phyloP scores from a whole-genome alignment of 2,329 filamentous ascomycete genomes.

The Aplosporella prunicola region DNA sequence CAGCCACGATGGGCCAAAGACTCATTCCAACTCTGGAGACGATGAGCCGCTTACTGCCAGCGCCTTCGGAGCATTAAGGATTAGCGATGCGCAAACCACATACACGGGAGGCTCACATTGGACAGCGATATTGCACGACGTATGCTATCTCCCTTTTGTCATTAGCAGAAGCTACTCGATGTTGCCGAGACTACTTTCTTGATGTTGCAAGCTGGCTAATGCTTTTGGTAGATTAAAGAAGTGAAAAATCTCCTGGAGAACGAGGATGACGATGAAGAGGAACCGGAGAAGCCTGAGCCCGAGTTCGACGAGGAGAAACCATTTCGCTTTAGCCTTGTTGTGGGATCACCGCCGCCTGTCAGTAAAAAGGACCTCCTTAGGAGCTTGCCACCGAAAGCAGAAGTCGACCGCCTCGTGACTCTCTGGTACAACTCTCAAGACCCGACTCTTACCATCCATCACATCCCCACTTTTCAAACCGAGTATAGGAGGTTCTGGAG shows the following conservation, averaged over 20 bases:
- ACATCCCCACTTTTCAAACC: constrained; percentile 12
- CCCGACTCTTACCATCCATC: constrained; percentile 18
- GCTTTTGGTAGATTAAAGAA: constrained; percentile 17
- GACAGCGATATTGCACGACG: constrained; percentile 27
- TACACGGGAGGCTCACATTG: constrained; percentile 23
- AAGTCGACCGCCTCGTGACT: constrained; percentile 21
- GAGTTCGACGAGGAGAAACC: constrained; percentile 3
- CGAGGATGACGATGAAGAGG: constrained; percentile 12
- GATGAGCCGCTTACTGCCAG: constrained; percentile 6
- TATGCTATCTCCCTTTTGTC: background rate
- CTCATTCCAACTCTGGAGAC: constrained; percentile 9
- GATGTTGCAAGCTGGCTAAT: background rate
- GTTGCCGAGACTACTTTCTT: too few relatives aligned
- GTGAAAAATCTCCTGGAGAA: constrained; percentile 19
- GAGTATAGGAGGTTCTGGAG: constrained; percentile 40
- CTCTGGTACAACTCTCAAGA: constrained; percentile 20
- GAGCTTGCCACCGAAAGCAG: constrained; percentile 16
- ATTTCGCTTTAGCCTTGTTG: constrained; percentile 2
- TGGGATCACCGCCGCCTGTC: constrained; percentile 14
- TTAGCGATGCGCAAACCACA: constrained; percentile 13
- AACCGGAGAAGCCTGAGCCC: constrained; percentile 9
- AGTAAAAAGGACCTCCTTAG: constrained; percentile 16
- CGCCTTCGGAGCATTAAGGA: constrained; percentile 6
- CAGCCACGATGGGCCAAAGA: constrained; percentile 7
- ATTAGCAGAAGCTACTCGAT: background rate